phyloP scores from a whole-genome alignment of 768 basidiomycete genomes.

The Termitomyces sp. region DNA sequence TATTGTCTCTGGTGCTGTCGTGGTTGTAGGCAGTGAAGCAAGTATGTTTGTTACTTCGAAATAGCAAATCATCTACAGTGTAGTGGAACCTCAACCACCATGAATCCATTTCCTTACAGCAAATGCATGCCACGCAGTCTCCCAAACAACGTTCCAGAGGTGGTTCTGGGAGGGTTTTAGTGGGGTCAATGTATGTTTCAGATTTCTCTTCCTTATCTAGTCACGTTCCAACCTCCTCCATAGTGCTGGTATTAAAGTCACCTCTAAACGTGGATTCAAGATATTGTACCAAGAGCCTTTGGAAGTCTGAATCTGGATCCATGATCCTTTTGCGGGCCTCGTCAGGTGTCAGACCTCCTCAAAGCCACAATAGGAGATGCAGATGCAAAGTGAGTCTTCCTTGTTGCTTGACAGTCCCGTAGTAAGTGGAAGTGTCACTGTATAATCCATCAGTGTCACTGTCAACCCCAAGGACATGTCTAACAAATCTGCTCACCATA shows the following conservation, averaged over 20 bases:
- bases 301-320: neutral
- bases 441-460: conserved; percentile 23
- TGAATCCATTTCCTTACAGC: too few species aligned
- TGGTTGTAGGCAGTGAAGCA: too few species aligned
- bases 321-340: conserved; percentile 8
- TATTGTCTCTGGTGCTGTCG: too few species aligned
- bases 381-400: conserved; percentile 22
- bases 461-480: conserved; percentile 23
- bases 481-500: conserved; percentile 26
- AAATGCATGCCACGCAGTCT: too few species aligned
- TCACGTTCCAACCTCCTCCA: neutral
- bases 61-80: neutral
- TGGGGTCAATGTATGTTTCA: conserved; percentile 10
- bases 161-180: conserved; percentile 21
- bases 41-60: too few species aligned
- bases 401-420: conserved; percentile 33
- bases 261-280: neutral
- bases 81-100: conserved; percentile 28
- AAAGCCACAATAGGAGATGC: conserved; percentile 29
- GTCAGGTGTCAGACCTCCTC: conserved; percentile 9
- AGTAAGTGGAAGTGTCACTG: conserved; percentile 27
- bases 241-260: neutral
- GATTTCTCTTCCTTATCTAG: neutral
- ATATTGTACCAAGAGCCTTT: neutral
- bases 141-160: too few species aligned